Evolutionary conservation across 2,329 filamentous ascomycete genomes (phyloP), one percentile per base, ranked within the genome.

Genomic region (Xylariaceae sp.): DNA sequence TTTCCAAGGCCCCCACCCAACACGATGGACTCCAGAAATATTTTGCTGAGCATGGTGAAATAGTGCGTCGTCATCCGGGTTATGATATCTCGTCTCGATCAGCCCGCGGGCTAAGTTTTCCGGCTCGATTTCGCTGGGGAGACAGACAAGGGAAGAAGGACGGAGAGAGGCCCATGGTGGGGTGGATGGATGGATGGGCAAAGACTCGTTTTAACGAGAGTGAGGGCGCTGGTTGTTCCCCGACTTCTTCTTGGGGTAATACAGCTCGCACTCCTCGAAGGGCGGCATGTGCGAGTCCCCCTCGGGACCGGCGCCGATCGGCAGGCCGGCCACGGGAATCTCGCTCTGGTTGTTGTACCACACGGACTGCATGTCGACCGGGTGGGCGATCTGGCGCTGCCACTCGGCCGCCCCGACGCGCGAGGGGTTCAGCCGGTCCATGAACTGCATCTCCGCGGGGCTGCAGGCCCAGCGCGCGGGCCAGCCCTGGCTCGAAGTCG

Each of bases 241-340:
- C 2, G 44, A 6, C 7, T 40, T 23, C 42, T 37, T 16, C 6
- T 48, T 41, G 29, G 20, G 23, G 23, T 54, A 57, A 37, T 50
- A 57, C 9, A 66, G 52, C 32, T 59, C 53, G 56, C 73, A 75
- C 1, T 63, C 40, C 26, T 63, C 52, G 58, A 73, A 76, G 1
- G 56, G 26, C 1, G 70, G 67, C 55, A 71, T 65, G 60, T 76
- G 73, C 0, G 65, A 60, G 12, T 67, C 60, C 16, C 72, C 73
- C 61, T 78, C 76, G 7, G 76, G 75, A 0, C 76, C 76, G 19
- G 75, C 75, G 20, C 75, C 76, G 18, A 78, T 63, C 19, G 76
- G 76, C 1, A 77, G 67, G 1, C 74, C 75, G 6, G 69, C 71
- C 21, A 75, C 59, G 0, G 71, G 67, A 10, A 56, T 44, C 4